A percentile compares a stretch with the other conserved stretches of the same genome.
Evolutionary conservation across 2,329 filamentous ascomycete genomes (phyloP).

Genomic region (Pezicula carpinea): DNA sequence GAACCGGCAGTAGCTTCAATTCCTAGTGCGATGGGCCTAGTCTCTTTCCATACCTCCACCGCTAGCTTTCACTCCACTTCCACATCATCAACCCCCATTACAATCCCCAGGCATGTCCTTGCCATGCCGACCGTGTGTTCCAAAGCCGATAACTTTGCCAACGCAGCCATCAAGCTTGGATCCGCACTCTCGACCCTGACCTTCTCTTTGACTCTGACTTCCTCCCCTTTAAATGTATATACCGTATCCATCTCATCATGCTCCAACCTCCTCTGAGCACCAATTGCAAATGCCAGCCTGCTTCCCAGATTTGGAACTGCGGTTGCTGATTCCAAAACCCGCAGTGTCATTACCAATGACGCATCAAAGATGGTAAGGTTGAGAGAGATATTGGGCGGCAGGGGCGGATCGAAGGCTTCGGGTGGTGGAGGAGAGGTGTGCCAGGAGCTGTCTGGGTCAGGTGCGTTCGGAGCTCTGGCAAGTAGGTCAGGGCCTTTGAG

Average conservation of each 20-base stretch:
- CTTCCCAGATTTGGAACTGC: conserved; percentile 56
- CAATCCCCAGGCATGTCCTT: conserved; percentile 66
- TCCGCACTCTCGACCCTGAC: conserved; percentile 78
- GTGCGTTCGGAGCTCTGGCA: conserved; percentile 5
- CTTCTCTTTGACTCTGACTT: conserved; percentile 87
- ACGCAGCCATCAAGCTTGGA: conserved; percentile 76
- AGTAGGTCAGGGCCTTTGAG: conserved; percentile 48
- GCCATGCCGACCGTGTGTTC: conserved; percentile 68
- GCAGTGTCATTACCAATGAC: conserved; percentile 63
- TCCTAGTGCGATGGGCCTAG: too few relatives aligned
- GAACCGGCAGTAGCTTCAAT: too few relatives aligned
- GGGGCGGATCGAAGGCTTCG: conserved; percentile 53
- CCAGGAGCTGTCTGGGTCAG: conserved; percentile 4
- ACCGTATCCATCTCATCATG: conserved; percentile 78
- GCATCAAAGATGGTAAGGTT: conserved; percentile 67
- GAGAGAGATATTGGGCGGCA: conserved; percentile 68
- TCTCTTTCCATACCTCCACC: too few relatives aligned
- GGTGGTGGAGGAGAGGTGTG: conserved; percentile 13
- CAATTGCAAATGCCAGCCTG: conserved; percentile 67
- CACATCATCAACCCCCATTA: conserved; percentile 61
- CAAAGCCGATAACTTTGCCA: conserved; percentile 76
- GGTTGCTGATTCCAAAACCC: conserved; percentile 64
- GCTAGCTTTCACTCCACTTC: not conserved
- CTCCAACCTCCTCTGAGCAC: conserved; percentile 56
- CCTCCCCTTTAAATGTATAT: conserved; percentile 60